These are phyloP conservation scores for Podospora tetraspora DNA, from an alignment of 495 filamentous ascomycete species.

Conservation along the genomic window DNA sequence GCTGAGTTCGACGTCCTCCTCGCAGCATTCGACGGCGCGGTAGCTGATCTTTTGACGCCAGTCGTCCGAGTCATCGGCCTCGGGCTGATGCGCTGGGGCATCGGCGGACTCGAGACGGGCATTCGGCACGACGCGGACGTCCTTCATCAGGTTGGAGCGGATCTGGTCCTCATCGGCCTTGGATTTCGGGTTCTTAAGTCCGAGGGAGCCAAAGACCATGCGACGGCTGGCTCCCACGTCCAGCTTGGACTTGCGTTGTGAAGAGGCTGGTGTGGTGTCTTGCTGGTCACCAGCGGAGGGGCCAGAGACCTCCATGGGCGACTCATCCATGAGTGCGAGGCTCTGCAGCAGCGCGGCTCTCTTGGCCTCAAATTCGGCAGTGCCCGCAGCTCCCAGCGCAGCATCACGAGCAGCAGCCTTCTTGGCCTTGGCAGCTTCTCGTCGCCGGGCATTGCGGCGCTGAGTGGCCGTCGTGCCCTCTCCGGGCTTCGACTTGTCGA, in stretches of 20 bases:
- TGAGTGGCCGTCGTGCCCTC: constrained; percentile 35
- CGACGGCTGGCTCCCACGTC: constrained; percentile 62
- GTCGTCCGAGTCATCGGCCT: constrained; percentile 40
- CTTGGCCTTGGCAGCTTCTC: constrained; percentile 23
- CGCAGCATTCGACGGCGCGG: constrained; percentile 75
- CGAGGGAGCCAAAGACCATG: constrained; percentile 68
- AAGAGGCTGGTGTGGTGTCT: neutral
- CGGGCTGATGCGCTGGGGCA: constrained; percentile 16
- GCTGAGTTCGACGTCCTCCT: constrained; percentile 65
- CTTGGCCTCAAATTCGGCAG: constrained; percentile 17
- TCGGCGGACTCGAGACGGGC: constrained; percentile 12
- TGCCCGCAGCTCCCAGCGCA: neutral
- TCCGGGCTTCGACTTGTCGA: constrained; percentile 23
- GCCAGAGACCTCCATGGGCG: neutral
- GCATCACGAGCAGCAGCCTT: constrained; percentile 16
- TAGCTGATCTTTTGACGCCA: constrained; percentile 73
- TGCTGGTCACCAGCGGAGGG: neutral
- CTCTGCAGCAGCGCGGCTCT: constrained; percentile 21
- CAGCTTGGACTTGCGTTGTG: constrained; percentile 32
- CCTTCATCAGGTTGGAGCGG: constrained; percentile 50
- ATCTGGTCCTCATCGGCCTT: constrained; percentile 62
- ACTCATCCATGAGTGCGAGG: constrained; percentile 1
- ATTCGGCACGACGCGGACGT: constrained; percentile 29
- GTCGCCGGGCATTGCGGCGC: constrained; percentile 41
- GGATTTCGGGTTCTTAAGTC: constrained; percentile 59